phyloP scores from a whole-genome alignment of 805 yeast genomes.

The Candida pini region DNA sequence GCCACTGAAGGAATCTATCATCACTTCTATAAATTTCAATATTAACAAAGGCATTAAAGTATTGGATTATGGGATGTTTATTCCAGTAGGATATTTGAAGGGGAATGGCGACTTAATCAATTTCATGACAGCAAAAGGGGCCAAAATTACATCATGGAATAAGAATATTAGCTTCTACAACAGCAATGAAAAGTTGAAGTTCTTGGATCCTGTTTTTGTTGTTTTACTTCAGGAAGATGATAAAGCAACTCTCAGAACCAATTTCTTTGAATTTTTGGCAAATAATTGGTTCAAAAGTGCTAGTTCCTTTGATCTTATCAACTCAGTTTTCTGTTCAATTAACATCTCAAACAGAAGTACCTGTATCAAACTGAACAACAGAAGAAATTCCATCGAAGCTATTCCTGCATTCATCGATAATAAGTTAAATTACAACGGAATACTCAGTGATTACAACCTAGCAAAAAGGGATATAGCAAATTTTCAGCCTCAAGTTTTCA shows the following conservation, averaged over 20 bases:
- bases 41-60: constrained; percentile 32
- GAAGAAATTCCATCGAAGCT: constrained; percentile 23
- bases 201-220: constrained; percentile 33
- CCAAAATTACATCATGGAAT: constrained; percentile 16
- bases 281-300: constrained; percentile 33
- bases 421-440: constrained; percentile 11
- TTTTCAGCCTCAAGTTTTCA: no score
- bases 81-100: constrained; percentile 29
- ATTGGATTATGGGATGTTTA: constrained; percentile 32
- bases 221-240: constrained; percentile 30
- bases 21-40: constrained; percentile 33
- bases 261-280: constrained; percentile 38
- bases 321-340: constrained; percentile 40
- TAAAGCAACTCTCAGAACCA: constrained; percentile 7
- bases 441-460: constrained; percentile 6
- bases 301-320: constrained; percentile 30
- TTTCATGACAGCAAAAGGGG: constrained; percentile 1
- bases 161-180: constrained; percentile 21
- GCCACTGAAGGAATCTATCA: constrained; percentile 17
- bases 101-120: constrained; percentile 6
- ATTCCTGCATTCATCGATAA: constrained; percentile 22
- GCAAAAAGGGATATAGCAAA: no score
- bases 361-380: constrained; percentile 35
- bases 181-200: constrained; percentile 15
- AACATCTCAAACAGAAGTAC: constrained; percentile 26